Evolutionary conservation across 148 eudicot genomes (phyloP).

Genomic region (Euryodendron excelsum): DNA sequence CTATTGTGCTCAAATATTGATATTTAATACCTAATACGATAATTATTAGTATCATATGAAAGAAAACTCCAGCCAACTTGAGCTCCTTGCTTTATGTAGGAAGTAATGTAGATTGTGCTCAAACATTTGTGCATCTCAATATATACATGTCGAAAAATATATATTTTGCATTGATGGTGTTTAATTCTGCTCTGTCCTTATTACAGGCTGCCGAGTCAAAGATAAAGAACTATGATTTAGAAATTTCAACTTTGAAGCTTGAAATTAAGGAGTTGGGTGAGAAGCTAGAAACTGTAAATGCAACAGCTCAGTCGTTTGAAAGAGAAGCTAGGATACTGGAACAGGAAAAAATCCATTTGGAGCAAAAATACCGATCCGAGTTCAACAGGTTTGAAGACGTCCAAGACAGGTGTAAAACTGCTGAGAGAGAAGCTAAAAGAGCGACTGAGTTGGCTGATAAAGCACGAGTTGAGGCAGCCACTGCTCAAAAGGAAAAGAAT

Average conservation of each 20-base stretch:
- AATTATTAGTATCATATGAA: neutral
- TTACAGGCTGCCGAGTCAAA: conserved; percentile 73
- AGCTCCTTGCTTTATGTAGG: neutral
- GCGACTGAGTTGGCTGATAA: conserved; percentile 82
- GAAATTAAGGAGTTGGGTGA: conserved; percentile 55
- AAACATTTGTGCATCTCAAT: neutral
- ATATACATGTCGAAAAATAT: neutral
- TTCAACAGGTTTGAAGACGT: conserved; percentile 73
- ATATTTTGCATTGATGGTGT: neutral
- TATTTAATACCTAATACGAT: too few relatives aligned
- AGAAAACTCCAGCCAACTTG: neutral
- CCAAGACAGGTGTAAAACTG: conserved; percentile 73
- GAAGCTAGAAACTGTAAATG: conserved; percentile 53
- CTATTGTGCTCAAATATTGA: neutral
- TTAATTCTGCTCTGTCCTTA: conserved; percentile 6
- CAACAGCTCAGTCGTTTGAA: conserved; percentile 66
- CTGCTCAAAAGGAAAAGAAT: conserved; percentile 69
- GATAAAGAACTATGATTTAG: conserved; percentile 57
- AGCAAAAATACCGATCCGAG: conserved; percentile 73
- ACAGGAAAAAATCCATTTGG: conserved; percentile 73
- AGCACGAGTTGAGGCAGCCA: conserved; percentile 75
- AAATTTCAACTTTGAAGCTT: conserved; percentile 44
- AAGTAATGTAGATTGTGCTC: neutral
- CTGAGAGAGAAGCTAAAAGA: conserved; percentile 88
- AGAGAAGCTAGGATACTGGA: conserved; percentile 76